Evolutionary conservation across 108 stramenopile species (phyloP).

Genomic region (Skeletonema costatum): DNA sequence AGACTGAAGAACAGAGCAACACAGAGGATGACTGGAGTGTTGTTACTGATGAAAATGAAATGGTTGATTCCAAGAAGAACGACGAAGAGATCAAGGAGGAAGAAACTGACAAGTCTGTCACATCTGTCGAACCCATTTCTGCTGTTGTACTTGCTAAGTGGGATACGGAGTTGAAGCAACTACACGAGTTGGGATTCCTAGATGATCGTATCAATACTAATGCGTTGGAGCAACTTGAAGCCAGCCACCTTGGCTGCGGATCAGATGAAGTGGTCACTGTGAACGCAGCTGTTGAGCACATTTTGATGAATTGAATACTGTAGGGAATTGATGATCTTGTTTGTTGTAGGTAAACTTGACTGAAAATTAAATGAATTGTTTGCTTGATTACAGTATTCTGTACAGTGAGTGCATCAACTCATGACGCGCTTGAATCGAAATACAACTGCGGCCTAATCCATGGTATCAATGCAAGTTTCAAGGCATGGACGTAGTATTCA

Average conservation of each 20-base stretch:
- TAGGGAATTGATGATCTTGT: background rate
- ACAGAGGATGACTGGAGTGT: conserved; percentile 58
- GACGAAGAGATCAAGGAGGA: conserved; percentile 42
- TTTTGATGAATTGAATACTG: background rate
- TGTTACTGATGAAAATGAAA: conserved; percentile 38
- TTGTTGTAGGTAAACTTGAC: background rate
- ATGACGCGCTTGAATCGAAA: background rate
- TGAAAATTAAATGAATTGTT: background rate
- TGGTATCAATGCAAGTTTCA: conserved; percentile 80
- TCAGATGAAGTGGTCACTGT: conserved; percentile 60
- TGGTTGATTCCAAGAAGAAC: conserved; percentile 22
- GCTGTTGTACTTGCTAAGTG: conserved; percentile 55
- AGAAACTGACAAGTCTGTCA: conserved; percentile 9
- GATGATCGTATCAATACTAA: conserved; percentile 65
- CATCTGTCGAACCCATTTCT: conserved; percentile 20
- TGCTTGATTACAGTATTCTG: background rate
- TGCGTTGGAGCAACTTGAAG: conserved; percentile 69
- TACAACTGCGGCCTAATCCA: conserved; percentile 78
- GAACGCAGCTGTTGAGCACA: conserved; percentile 25
- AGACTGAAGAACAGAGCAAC: conserved; percentile 10
- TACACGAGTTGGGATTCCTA: conserved; percentile 62
- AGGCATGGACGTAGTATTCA: conserved; percentile 86
- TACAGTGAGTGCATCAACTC: background rate
- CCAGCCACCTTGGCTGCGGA: conserved; percentile 67
- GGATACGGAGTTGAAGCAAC: conserved; percentile 58